phyloP scores from a whole-genome alignment of 2,329 filamentous ascomycete species.

The Penicillium sp. region DNA sequence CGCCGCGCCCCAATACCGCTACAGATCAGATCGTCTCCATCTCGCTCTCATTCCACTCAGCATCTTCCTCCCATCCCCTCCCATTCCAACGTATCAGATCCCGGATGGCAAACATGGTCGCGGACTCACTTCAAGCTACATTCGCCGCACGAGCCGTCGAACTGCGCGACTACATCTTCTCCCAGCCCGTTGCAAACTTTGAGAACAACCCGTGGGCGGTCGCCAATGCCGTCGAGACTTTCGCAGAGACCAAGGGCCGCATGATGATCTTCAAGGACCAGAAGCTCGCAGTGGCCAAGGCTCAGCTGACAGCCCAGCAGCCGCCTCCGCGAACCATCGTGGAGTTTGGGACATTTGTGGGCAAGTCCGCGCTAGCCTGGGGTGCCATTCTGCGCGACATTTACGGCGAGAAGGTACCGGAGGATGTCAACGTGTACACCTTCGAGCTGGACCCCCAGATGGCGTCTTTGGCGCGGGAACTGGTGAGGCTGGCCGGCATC shows the following conservation, averaged over 20 bases:
- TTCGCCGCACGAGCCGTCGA: slow-evolving; percentile 12
- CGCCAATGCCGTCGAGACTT: slow-evolving; percentile 33
- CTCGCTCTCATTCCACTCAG: slow-evolving; percentile 8
- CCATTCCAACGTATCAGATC: slow-evolving; percentile 8
- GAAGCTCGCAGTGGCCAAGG: slow-evolving; percentile 28
- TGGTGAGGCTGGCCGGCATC: slow-evolving; percentile 37
- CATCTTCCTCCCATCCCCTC: slow-evolving; percentile 4
- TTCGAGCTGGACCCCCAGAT: slow-evolving; percentile 36
- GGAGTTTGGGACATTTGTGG: slow-evolving; percentile 40
- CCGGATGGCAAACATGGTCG: slow-evolving; percentile 3
- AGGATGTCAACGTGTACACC: slow-evolving; percentile 33
- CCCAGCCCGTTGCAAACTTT: slow-evolving; percentile 14
- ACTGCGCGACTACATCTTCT: slow-evolving; percentile 23
- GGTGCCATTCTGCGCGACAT: slow-evolving; percentile 27
- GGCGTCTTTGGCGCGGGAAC: slow-evolving; percentile 31
- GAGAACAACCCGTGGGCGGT: slow-evolving; percentile 30
- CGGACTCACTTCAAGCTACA: neutral
- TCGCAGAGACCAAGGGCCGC: slow-evolving; percentile 25
- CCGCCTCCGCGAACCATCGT: slow-evolving; percentile 33
- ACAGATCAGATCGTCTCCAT: neutral
- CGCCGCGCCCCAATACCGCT: neutral
- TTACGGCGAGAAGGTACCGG: slow-evolving; percentile 14
- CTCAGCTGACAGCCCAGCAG: slow-evolving; percentile 21
- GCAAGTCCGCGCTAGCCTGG: slow-evolving; percentile 38
- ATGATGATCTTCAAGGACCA: slow-evolving; percentile 35